Base-by-base conservation (phyloP, 371 early-diverging fungal genomes). In the Apophysomyces trapeziformis region DNA sequence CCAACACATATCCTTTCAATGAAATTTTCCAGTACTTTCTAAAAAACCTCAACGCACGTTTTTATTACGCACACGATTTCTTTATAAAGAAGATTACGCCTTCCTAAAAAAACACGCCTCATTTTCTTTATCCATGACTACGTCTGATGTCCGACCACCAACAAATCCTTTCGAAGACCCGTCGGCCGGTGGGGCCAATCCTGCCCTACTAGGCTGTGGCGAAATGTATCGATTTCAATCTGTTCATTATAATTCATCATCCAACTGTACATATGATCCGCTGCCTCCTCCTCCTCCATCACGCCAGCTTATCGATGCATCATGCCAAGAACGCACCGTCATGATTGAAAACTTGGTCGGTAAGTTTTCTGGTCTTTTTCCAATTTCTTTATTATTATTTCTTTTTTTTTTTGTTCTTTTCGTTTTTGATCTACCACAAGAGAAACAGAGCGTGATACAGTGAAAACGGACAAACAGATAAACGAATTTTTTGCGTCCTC, bases 301-400 rank as follows among this genome's bases (percentile, higher is more conserved):
- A n/a, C 54, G 54, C 21, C 54, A 50, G 21, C 21, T 50, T 50
- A 50, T 21, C 8, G 54, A 50, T 50, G 67, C 73, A 13, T 71
- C 73, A 57, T 69, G 66, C 57, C 71, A 73, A 64, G 71, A 76
- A 68, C 73, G 73, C 38, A 72, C 73, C 4, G 67, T 70, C 44
- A 76, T 76, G 76, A 71, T 76, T 64, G 76, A 73, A 64, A 70
- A 70, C 58, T 38, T 76, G 41, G 73, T 76, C 59, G 76, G 76
- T 76, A 76, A 64, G 72, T 61, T 38, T n/a, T 50, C 16, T 60
- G 8, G 38, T 18, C 7, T 60, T 26, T 13, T n/a, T 47, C n/a
- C 32, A 26, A 26, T 26, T 26, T 37, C 38, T 54, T 38, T 39
- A n/a, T 13, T 43, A 12, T 47, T 60, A 8, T 60, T 18, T 4